Evolutionary conservation across 768 basidiomycete species (phyloP), one percentile per base, ranked within the genome.

Genomic region (Lactarius sp.): DNA sequence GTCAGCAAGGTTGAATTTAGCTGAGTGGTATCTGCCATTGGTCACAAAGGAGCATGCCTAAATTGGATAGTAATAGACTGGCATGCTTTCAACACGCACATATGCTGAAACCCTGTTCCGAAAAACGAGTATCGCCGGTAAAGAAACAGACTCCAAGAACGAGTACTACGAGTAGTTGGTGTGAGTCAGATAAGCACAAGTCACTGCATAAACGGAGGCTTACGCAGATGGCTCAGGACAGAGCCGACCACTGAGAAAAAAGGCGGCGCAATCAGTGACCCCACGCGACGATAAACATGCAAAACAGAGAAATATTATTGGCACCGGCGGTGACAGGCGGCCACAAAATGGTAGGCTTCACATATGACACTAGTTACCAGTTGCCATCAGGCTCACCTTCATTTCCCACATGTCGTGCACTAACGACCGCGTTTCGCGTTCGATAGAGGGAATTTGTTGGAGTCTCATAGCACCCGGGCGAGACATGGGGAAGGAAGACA

Each of bases 111-210:
- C 86, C 90, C 75, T 92, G 91, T 68, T 92, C 86, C 20, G 86
- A 87, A 70, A 84, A 92, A 68, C 82, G 82, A 56, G 85, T 75
- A 20, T 91, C 91, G 60, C 90, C 91, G 22, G 88, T 89, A 68
- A 93, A 92, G 76, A 93, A 93, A 70, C 91, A 92, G 91, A 94
- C 92, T 55, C 92, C 92, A 34, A 94, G 79, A 16, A 94, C 85
- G 56, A 94, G 80, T 39, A 92, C 87, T 89, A 55, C 16, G 22
- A 56, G 57, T 47, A 22, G 12, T 62, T 22, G 64, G 67, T 68
- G 49, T 22, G n/a, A 59, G 42, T 47, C n/a, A 49, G 59, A 27
- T 34, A 13, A 4, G 16, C 14, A 9, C 16, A 34, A 42, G 41
- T 50, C n/a, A 20, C n/a, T 59, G 16, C 2, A 39, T 20, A 34